Percentiles rank a stretch among this genome's conserved stretches.
These are phyloP conservation scores for Trebouxia sp. DNA, from an alignment of 139 green algal genomes.

Conservation along the genomic window DNA sequence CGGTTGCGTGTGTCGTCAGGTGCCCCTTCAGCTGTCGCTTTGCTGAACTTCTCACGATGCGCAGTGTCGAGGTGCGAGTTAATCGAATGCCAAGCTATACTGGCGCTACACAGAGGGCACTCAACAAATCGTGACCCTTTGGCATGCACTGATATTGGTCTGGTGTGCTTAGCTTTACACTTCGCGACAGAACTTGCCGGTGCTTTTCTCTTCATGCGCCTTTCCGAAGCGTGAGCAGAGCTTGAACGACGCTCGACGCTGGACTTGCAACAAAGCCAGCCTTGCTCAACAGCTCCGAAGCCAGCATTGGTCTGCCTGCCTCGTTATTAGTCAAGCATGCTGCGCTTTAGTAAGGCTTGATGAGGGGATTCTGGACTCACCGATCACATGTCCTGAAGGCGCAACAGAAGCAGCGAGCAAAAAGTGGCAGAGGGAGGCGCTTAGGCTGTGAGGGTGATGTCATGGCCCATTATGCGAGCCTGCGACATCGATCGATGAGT, in stretches of 20 bases:
- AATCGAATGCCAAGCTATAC: background rate
- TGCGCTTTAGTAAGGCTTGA: background rate
- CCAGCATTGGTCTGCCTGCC: too few species aligned
- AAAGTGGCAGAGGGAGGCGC: background rate
- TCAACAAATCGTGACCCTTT: background rate
- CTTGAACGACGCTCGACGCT: too few species aligned
- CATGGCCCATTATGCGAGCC: too few species aligned
- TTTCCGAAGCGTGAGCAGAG: too few species aligned
- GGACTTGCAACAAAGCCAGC: too few species aligned
- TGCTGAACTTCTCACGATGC: background rate
- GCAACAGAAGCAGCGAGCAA: background rate
- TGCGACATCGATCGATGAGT: too few species aligned
- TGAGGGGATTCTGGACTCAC: background rate
- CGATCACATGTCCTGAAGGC: too few species aligned
- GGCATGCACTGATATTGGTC: background rate
- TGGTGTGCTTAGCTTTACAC: background rate
- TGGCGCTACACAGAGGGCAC: background rate
- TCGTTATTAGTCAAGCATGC: background rate
- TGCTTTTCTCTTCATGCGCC: too few species aligned
- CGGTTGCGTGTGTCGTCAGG: too few species aligned
- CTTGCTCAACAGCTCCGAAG: too few species aligned
- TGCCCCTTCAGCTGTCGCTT: too few species aligned
- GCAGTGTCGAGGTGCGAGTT: background rate
- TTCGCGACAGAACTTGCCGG: too few species aligned
- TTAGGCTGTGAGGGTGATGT: background rate